A percentile compares a stretch with the other conserved stretches of the same genome.
These are phyloP conservation scores for Aspergillus hiratsukae DNA, from an alignment of 2,329 filamentous ascomycete genomes.

Conservation along the genomic window DNA sequence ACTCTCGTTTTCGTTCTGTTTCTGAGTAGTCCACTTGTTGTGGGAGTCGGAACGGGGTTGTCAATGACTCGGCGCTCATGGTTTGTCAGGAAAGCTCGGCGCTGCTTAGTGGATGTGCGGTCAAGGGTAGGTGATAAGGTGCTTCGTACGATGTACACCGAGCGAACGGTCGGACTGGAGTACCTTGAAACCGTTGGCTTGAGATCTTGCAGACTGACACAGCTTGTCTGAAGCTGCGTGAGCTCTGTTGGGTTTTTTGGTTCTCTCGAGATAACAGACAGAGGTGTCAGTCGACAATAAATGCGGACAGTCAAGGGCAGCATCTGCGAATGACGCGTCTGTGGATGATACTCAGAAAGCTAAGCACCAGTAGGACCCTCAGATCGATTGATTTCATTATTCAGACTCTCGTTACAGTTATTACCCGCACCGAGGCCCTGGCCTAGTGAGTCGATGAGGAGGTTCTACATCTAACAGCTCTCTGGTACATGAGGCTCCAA, in stretches of 20 bases:
- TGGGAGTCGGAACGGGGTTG: slow-evolving; percentile 11
- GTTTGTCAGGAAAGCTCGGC: slow-evolving; percentile 5
- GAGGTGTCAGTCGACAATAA: background rate
- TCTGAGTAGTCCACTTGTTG: slow-evolving; percentile 11
- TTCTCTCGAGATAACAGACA: background rate
- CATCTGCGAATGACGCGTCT: background rate
- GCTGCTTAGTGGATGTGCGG: background rate
- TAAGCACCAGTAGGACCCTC: background rate
- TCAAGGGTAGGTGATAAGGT: slow-evolving; percentile 1
- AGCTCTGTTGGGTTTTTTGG: background rate
- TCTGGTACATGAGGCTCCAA: background rate
- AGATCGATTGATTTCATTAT: background rate
- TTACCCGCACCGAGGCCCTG: background rate
- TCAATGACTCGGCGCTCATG: slow-evolving; percentile 21
- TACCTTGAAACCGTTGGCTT: too few species aligned
- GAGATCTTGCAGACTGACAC: background rate
- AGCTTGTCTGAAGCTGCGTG: background rate
- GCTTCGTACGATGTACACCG: too few species aligned
- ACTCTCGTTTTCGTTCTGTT: slow-evolving; percentile 10
- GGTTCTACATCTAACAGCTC: background rate
- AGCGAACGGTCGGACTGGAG: too few species aligned
- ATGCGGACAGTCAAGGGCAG: background rate
- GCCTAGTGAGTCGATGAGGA: background rate
- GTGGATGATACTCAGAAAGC: background rate
- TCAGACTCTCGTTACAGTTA: background rate